Evolutionary conservation across 2,329 filamentous ascomycete genomes (phyloP).

Genomic region (Ustulina deusta): DNA sequence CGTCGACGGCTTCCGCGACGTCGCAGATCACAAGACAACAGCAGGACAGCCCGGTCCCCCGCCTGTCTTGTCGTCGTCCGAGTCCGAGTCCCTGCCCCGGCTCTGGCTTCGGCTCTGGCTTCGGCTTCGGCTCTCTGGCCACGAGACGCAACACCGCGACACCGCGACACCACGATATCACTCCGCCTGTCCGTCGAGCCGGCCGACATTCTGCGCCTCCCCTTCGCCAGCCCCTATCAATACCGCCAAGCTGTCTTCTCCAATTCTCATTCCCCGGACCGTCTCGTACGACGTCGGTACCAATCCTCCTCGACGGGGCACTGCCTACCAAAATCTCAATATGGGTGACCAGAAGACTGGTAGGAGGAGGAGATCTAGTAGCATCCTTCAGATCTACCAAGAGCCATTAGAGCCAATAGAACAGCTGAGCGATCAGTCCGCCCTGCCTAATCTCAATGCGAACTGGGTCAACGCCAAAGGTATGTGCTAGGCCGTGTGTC

Average conservation of each 20-base stretch:
- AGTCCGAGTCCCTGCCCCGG: slow-evolving; percentile 7
- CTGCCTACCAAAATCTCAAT: slow-evolving; percentile 66
- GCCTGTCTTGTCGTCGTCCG: slow-evolving; percentile 14
- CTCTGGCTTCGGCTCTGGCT: neutral
- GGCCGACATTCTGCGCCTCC: slow-evolving; percentile 24
- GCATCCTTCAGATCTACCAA: slow-evolving; percentile 90
- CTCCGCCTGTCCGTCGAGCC: slow-evolving; percentile 7
- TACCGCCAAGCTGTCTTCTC: slow-evolving; percentile 97
- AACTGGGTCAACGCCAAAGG: slow-evolving; percentile 99
- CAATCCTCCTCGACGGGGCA: slow-evolving; percentile 74
- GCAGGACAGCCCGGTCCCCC: neutral
- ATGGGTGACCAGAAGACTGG: slow-evolving; percentile 73
- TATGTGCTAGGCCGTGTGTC: slow-evolving; percentile 58
- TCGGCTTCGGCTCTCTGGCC: neutral
- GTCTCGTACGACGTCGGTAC: slow-evolving; percentile 90
- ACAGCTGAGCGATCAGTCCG: slow-evolving; percentile 96
- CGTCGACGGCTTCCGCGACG: slow-evolving; percentile 1
- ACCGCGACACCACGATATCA: neutral
- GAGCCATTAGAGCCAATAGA: slow-evolving; percentile 97
- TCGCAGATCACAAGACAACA: neutral
- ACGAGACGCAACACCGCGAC: slow-evolving; percentile 1
- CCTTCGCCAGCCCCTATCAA: slow-evolving; percentile 58
- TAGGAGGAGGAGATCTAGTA: slow-evolving; percentile 94
- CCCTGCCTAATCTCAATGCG: slow-evolving; percentile 93
- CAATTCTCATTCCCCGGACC: slow-evolving; percentile 86